Evolutionary conservation across 2,329 filamentous ascomycete species (phyloP).

Genomic region (Harringtonia lauricola): DNA sequence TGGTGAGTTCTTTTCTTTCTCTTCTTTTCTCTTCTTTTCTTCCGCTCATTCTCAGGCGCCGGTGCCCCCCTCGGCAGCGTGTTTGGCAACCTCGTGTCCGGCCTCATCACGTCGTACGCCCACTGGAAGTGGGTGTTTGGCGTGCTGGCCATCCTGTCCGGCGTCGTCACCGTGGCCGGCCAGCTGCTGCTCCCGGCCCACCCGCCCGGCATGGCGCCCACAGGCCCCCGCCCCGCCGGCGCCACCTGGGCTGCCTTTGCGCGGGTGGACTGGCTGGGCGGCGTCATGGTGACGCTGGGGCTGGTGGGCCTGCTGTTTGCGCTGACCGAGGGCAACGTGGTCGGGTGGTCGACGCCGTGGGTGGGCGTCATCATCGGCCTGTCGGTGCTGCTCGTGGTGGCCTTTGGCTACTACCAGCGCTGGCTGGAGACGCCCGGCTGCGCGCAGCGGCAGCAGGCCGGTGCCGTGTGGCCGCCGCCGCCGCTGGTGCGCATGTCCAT

Average conservation of each 20-base stretch:
- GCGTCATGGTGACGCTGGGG: constrained; percentile 48
- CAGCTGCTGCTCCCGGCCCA: constrained; percentile 45
- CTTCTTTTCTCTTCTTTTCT: not conserved
- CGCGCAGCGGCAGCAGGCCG: constrained; percentile 15
- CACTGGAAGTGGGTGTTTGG: constrained; percentile 61
- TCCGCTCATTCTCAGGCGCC: constrained; percentile 28
- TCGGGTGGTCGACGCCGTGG: constrained; percentile 56
- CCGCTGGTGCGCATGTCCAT: constrained; percentile 58
- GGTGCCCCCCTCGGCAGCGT: constrained; percentile 54
- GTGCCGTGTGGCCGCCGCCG: constrained; percentile 18
- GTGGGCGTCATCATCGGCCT: constrained; percentile 48
- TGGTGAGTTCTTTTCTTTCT: constrained; percentile 22
- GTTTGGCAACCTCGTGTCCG: constrained; percentile 53
- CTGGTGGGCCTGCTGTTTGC: constrained; percentile 54
- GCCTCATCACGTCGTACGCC: constrained; percentile 50
- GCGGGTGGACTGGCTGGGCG: constrained; percentile 55
- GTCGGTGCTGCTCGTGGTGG: constrained; percentile 40
- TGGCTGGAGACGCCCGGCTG: constrained; percentile 41
- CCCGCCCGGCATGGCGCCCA: constrained; percentile 10
- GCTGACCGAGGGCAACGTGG: constrained; percentile 57
- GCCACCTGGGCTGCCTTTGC: too few relatives aligned
- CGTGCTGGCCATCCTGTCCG: constrained; percentile 48
- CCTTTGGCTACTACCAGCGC: constrained; percentile 51
- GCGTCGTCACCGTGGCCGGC: constrained; percentile 42
- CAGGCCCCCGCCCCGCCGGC: too few relatives aligned